Base-by-base conservation (phyloP, 371 early-diverging fungal species). In the Apophysomyces ossiformis region DNA sequence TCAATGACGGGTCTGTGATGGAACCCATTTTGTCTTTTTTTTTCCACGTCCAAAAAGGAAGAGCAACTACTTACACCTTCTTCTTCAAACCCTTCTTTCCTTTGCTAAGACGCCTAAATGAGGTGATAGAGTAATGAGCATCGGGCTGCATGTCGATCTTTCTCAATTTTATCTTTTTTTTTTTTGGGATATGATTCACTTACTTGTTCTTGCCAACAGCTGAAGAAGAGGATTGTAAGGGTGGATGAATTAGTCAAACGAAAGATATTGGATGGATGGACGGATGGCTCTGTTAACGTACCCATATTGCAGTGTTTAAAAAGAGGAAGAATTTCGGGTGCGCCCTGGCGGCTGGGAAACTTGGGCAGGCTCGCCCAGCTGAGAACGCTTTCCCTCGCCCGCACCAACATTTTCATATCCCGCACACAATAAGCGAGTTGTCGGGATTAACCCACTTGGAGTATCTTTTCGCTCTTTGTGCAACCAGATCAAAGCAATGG, bases 21-120 rank as follows among this genome's bases (percentile, higher is more conserved):
- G 56, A 57, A 26, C 11, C 45, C 38, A 21, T 41, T 38, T 58
- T 43, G 11, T 16, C 39, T 21, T 36, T 37, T 39, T 43, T 43
- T 13, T 44, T 46, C 1, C 9, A 7, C 44, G 26, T 21, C 18
- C 9, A 45, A 32, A 61, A 50, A 15, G 37, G 41, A 4, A 45
- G 38, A 62, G n/a, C 39, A 47, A 44, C 8, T 67, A 93, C 93
- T 89, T 92, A 94, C 93, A 92, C 85, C 92, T 93, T 95, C 94
- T 96, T 96, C 94, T 96, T 96, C 79, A 94, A 86, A 77, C 95
- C 96, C 90, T 95, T 96, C 91, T 95, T 96, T 78, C 95, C 95
- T 86, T 96, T 96, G 76, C 93, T 92, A 74, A 96, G 87, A 83
- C 89, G 88, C 84, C 85, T 87, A 61, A 62, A 39, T 46, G 63